Evolutionary conservation across 2,329 filamentous ascomycete species (phyloP), one percentile per base, ranked within the genome.

Genomic region (Botrytis medusae): DNA sequence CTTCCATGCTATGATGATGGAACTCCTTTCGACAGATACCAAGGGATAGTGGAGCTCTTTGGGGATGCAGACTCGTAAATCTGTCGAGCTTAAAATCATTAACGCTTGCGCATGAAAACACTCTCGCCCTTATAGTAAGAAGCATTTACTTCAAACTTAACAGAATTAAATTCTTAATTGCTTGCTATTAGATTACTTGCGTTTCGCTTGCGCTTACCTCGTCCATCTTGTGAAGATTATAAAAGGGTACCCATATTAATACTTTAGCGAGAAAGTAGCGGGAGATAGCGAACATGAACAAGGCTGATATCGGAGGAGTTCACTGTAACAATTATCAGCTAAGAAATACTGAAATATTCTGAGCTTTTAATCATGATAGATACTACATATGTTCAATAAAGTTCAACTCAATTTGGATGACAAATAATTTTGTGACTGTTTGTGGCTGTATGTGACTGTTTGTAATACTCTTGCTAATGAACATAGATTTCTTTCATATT

Each of bases 81-180:
- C 18, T 9, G 9, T 9, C 40, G 25, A 1, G 25, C 3, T 25
- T 32, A 2, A 22, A 12, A 25, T 9, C 9, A 3, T 57, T 29
- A 9, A n/a, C 12, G n/a, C 32, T 40, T n/a, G 34, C 2, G 8
- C 32, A 40, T 6, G 34, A 9, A 61, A 40, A 16, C 3, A 40
- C 22, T 1, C 22, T 37, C 14, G 0, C 6, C 22, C 3, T n/a
- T 18, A 18, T 40, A n/a, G 12, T 12, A 12, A n/a, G 34, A 22
- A 29, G 18, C 2, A 0, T 1, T 2, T 9, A 29, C 6, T 29
- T 18, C 14, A 29, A 29, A 18, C 6, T 9, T 18, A 6, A 1
- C 6, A 57, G 14, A 32, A 57, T 12, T 18, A 16, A 3, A 29
- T 57, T 29, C 3, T 14, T 14, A 3, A 25, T 4, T 54, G n/a